Evolutionary conservation across 2,329 filamentous ascomycete genomes (phyloP), one percentile per base, ranked within the genome.

Genomic region (Cadophora luteo-olivacea): DNA sequence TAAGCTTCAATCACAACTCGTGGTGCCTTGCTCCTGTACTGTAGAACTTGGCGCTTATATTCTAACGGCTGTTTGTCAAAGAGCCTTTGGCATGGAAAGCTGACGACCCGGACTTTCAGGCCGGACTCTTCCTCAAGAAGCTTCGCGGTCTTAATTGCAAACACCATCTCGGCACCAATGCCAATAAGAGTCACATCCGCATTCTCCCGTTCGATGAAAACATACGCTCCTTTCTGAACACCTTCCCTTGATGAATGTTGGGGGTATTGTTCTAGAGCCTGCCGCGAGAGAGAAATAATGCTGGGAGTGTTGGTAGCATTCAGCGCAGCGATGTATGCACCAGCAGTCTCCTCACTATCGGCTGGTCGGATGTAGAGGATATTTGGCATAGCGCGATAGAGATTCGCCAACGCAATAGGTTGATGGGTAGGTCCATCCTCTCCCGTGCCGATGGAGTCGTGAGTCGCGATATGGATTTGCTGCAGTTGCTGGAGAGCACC

Each of bases 301-400:
- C 79, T 81, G 1, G 84, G 81, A 0, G 79, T 81, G 60, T 81
- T 74, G 57, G 77, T 78, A 1, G 77, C 76, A 68, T 81, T 79
- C 51, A 87, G 76, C 9, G 86, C 85, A 3, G 79, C 74, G 41
- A 82, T 82, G 77, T 82, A 88, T 3, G 86, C 87, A 14, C 86
- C 86, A 1, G 83, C 82, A 0, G 81, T 82, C 76, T 90, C 87
- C 72, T 90, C 86, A 58, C 81, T 83, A 69, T 90, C 87, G 58
- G 82, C 82, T 0, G 87, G 87, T 0, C 87, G 84, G 66, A 90
- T 87, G 75, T 89, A 89, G 0, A 86, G 78, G 0, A 90, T 70
- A 68, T 89, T 89, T 0, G 87, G 87, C 87, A 90, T 90, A 29
- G 87, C 84, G 4, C 88, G 84, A 75, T 87, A 90, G 2, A 90